Evolutionary conservation across 2,329 filamentous ascomycete genomes (phyloP), one percentile per base, ranked within the genome.

Genomic region (Ophiostoma triangulosporum): DNA sequence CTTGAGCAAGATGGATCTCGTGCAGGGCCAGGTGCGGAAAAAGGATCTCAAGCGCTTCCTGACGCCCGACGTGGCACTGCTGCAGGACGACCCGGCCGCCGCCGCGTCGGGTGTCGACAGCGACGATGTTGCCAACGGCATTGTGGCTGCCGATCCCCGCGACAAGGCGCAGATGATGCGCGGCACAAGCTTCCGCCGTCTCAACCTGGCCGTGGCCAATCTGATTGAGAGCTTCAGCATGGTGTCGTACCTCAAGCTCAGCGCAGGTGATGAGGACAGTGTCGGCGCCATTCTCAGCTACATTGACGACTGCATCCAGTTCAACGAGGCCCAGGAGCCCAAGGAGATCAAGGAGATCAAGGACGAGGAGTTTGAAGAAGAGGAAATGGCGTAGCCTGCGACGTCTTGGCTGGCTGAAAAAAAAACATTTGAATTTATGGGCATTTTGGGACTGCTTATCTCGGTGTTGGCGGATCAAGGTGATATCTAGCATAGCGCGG

Each of bases 221-320:
- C 72, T 98, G 59, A 95, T 98, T 60, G 93, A 97, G 67, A 93
- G 88, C 68, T 98, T 96, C 70, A 95, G 89, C 70, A 94, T 98
- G 88, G 88, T 98, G 12, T 95, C 87, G 48, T 98, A 95, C 65
- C 73, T 96, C 54, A 88, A 90, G 70, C 73, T 97, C 45, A 87
- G 97, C 64, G 85, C 84, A 27, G 86, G 93, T 60, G 83, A 95
- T 62, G 91, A 97, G 69, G 89, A 97, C 62, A 97, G 91, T 64
- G 83, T 97, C 4, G 84, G 78, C 1, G 82, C 72, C 64, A 84
- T 95, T 26, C 69, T 96, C 61, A 95, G 88, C 72, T 88, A 94
- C 69, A 93, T 96, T 61, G 90, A 96, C 66, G 88, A 96, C 69
- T 86, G 87, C 27, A 93, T 95, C 60, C 90, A 95, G 66, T 96